Evolutionary conservation across 2,329 filamentous ascomycete genomes (phyloP).

Genomic region (Cytospora schulzeri): DNA sequence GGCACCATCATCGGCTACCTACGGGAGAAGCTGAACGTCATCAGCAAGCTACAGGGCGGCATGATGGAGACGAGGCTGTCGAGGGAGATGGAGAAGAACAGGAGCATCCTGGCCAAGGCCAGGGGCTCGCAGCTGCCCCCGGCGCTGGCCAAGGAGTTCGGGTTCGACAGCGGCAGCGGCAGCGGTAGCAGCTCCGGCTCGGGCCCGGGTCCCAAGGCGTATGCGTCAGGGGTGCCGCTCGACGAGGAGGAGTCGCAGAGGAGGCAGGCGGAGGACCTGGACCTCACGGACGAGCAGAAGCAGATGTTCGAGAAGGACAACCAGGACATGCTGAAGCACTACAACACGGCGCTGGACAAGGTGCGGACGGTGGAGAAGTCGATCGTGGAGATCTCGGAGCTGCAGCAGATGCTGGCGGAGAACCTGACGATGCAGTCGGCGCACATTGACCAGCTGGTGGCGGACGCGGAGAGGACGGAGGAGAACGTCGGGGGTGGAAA

Average conservation of each 20-base stretch:
- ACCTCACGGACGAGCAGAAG: constrained; percentile 79
- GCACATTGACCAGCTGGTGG: constrained; percentile 84
- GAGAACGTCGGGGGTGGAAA: constrained; percentile 91
- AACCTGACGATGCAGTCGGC: constrained; percentile 86
- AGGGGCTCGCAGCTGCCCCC: constrained; percentile 39
- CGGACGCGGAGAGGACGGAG: constrained; percentile 77
- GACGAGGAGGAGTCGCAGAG: constrained; percentile 31
- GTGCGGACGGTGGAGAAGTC: constrained; percentile 91
- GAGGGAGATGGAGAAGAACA: constrained; percentile 85
- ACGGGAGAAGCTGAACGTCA: constrained; percentile 72
- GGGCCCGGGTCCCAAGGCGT: constrained; percentile 14
- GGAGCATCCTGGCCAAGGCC: constrained; percentile 78
- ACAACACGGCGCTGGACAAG: constrained; percentile 91
- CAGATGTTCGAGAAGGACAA: constrained; percentile 95
- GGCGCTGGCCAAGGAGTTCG: constrained; percentile 31
- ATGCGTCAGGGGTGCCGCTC: constrained; percentile 8
- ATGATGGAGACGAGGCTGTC: constrained; percentile 93
- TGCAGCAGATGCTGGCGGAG: constrained; percentile 85
- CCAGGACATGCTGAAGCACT: constrained; percentile 87
- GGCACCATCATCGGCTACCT: constrained; percentile 86
- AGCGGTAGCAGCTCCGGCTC: background rate
- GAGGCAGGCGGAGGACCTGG: constrained; percentile 42
- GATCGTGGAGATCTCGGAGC: constrained; percentile 85
- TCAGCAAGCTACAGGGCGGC: constrained; percentile 74
- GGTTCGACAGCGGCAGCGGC: no score